Conservation (phyloP, 2,329 filamentous ascomycete genomes). For the Trematosphaeria pertusa region DNA sequence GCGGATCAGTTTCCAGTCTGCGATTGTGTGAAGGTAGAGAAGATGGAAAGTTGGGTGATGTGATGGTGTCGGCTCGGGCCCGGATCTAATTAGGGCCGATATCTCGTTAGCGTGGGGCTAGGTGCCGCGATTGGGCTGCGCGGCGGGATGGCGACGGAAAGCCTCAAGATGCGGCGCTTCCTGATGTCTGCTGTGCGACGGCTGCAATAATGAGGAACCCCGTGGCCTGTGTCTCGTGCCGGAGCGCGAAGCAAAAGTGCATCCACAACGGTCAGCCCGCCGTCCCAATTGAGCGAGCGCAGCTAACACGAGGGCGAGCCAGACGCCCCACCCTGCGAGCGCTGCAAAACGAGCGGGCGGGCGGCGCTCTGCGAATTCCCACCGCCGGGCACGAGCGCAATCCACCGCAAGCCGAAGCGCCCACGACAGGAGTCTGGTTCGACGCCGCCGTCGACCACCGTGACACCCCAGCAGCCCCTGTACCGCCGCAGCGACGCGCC, state of each 20-base stretch:
- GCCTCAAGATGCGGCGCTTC: background rate
- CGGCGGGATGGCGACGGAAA: background rate
- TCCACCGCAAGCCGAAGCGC: slow-evolving; percentile 48
- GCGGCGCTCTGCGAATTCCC: slow-evolving; percentile 45
- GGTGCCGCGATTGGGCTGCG: too few species aligned
- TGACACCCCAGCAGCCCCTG: slow-evolving; percentile 16
- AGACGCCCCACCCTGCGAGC: slow-evolving; percentile 48
- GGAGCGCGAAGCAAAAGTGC: slow-evolving; percentile 50
- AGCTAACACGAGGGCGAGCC: too few species aligned
- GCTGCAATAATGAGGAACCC: slow-evolving; percentile 48
- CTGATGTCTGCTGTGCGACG: background rate
- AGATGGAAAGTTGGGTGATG: too few species aligned
- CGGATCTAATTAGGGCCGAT: too few species aligned
- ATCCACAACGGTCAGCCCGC: slow-evolving; percentile 36
- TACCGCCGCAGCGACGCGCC: slow-evolving; percentile 34
- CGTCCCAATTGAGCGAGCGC: too few species aligned
- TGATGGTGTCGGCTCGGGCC: too few species aligned
- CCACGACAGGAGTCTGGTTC: slow-evolving; percentile 36
- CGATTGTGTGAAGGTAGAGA: too few species aligned
- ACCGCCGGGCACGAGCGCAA: slow-evolving; percentile 46
- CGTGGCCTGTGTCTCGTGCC: slow-evolving; percentile 47
- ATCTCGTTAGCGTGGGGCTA: too few species aligned
- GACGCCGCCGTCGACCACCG: slow-evolving; percentile 23
- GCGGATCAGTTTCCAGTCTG: too few species aligned
- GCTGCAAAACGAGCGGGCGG: slow-evolving; percentile 44